Base-by-base conservation (phyloP, 371 early-diverging fungal species). In the Basidiobolus meristosporus region DNA sequence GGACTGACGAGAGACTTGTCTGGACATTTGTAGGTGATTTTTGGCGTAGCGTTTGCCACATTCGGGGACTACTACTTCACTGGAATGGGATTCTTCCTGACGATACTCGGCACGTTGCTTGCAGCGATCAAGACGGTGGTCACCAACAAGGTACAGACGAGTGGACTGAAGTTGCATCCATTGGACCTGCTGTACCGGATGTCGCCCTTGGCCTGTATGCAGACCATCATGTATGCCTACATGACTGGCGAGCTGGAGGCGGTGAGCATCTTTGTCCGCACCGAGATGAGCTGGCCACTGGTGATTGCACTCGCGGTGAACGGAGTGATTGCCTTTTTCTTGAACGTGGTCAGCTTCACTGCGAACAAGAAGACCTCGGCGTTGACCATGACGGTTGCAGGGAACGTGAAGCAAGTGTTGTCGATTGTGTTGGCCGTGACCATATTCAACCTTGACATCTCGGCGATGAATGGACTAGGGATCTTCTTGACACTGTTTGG, bases 281-380 rank as follows among this genome's bases (percentile, higher is more conserved):
- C 57, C 1, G 59, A 63, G 40, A 62, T 69, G 56, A 65, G 59
- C 7, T 36, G 23, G 7, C 48, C 41, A 0, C 40, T 83, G 36
- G 50, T 59, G 7, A 22, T 56, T 38, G 77, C 68, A 9, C 59
- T 90, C 20, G 36, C 65, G 6, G 44, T 75, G 36, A 88, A 90
- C 43, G 86, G 86, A 16, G 46, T 70, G 10, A 63, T 88, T 43
- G 91, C 91, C 2, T 88, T 90, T 56, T 65, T 62, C 45, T 60
- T 88, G 45, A 86, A 88, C 57, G 59, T 72, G 20, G 77, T 77
- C 30, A 75, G 76, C 33, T 87, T 90, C 46, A 76, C 77, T 0
- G 85, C 88, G 21, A 86, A 80, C 57, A 77, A 76, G 51, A 74
- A 76, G 51, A 82, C 85, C 14, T 68, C 77, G 31, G 80, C 88